Base-by-base conservation (phyloP, 2,329 filamentous ascomycete species). In the Mycosphaerella sp. region DNA sequence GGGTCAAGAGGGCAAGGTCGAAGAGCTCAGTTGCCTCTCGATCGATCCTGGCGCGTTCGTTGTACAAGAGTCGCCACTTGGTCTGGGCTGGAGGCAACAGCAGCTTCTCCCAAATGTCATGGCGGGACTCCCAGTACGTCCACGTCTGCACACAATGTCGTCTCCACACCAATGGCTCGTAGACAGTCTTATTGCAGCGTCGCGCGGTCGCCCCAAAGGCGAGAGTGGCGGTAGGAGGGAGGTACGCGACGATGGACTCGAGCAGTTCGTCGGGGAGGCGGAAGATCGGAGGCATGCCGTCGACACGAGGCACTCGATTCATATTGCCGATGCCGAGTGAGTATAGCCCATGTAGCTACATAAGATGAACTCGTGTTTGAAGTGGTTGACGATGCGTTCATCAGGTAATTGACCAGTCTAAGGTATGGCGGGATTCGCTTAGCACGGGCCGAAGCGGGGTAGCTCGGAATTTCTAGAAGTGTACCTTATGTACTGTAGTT, bases 201-300 rank as follows among this genome's bases (percentile, higher is more conserved):
- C 74, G 80, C 17, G 80, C 87, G 9, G 85, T 75, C 21, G 74
- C 59, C 77, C 84, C 64, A 70, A 80, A 65, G 71, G 74, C 69
- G 39, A 78, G 67, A 28, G 79, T 71, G 35, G 73, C 73, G 40
- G 60, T 61, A 7, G 79, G 76, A 43, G 75, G 71, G 44, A 81
- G 73, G 64, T 82, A 82, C 56, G 77, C 75, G 59, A 96, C 77
- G 59, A 97, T 86, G 47, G 84, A 79, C 65, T 88, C 82, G 62
- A 97, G 77, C 56, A 97, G 80, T 73, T 98, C 93, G 69, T 91
- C 86, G 36, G 90, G 90, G 32, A 93, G 74, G 16, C 43, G 49
- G 41, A 56, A 55, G 35, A 64, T 55, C 10, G 41, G 35, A 39
- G 54, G 48, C 27, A 48, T 32, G 44, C 41, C 36, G 16, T 48